phyloP scores from a whole-genome alignment of 2,329 filamentous ascomycete species.

The Colletotrichum gloeosporioides region DNA sequence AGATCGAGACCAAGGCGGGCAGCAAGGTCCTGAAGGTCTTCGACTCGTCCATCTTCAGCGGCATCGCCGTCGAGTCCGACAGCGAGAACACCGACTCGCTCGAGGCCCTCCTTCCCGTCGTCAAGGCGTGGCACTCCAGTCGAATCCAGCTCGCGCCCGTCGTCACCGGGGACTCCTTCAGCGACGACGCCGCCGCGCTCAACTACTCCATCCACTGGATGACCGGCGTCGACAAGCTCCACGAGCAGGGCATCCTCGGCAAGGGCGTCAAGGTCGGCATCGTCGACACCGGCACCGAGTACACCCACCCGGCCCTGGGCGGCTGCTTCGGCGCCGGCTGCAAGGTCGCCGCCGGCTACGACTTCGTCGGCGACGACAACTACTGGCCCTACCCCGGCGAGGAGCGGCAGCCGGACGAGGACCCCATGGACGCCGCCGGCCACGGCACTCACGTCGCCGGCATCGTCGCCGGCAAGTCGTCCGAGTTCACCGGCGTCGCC shows the following conservation, averaged over 20 bases:
- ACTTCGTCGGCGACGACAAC: constrained; percentile 28
- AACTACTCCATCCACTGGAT: constrained; percentile 41
- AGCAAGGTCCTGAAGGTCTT: constrained; percentile 22
- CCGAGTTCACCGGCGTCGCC: constrained; percentile 11
- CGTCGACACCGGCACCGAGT: constrained; percentile 45
- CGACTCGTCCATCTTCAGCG: constrained; percentile 34
- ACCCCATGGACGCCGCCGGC: constrained; percentile 61
- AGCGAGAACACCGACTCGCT: constrained; percentile 23
- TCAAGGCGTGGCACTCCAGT: constrained; percentile 20
- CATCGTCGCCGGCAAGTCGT: background rate
- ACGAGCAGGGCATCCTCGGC: constrained; percentile 40
- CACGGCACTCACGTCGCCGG: constrained; percentile 63
- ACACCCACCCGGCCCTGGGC: constrained; percentile 45
- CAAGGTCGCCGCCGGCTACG: constrained; percentile 29
- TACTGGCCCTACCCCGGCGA: constrained; percentile 23
- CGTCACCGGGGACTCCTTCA: constrained; percentile 5
- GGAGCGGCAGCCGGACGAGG: constrained; percentile 43
- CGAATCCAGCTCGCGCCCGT: constrained; percentile 16
- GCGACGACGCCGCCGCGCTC: constrained; percentile 9
- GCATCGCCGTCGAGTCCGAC: constrained; percentile 21
- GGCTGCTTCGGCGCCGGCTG: constrained; percentile 53
- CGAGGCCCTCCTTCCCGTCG: constrained; percentile 12
- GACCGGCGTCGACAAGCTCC: constrained; percentile 44
- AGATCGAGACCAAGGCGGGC: constrained; percentile 6
- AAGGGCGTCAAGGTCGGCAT: constrained; percentile 43